Evolutionary conservation across 495 filamentous ascomycete species (phyloP).

Genomic region (Xylaria sp.): DNA sequence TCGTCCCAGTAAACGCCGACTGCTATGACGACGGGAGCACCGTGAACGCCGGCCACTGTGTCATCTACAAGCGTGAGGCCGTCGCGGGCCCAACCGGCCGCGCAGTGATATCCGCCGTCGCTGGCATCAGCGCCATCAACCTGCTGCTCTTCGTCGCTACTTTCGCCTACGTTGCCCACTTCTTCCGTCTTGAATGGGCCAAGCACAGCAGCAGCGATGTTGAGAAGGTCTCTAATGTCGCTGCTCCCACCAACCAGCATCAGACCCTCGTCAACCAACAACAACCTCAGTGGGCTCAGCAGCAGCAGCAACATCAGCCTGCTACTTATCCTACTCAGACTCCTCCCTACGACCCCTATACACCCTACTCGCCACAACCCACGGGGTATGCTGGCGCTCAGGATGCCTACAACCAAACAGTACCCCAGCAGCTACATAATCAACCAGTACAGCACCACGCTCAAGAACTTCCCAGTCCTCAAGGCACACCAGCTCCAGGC

Average conservation of each 20-base stretch:
- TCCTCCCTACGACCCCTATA: conserved; percentile 34
- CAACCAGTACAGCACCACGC: conserved; percentile 4
- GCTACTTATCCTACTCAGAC: conserved; percentile 30
- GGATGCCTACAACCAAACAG: conserved; percentile 28
- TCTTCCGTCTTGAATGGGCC: conserved; percentile 45
- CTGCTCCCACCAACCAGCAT: not conserved
- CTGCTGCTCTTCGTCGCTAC: conserved; percentile 55
- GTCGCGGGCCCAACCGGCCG: conserved; percentile 39
- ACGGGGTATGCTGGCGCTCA: conserved; percentile 31
- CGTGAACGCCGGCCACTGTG: conserved; percentile 47
- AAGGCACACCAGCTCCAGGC: conserved; percentile 29
- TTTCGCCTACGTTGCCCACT: conserved; percentile 51
- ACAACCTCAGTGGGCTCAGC: conserved; percentile 34
- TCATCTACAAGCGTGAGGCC: conserved; percentile 38
- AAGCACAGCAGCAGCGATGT: conserved; percentile 31
- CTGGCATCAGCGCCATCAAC: conserved; percentile 51
- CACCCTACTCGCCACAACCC: conserved; percentile 31
- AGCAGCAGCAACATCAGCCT: conserved; percentile 33
- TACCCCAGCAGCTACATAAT: not conserved
- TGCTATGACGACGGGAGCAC: conserved; percentile 50
- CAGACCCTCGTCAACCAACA: conserved; percentile 16
- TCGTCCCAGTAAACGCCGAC: conserved; percentile 35
- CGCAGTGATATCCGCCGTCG: conserved; percentile 46
- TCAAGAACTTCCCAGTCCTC: conserved; percentile 24
- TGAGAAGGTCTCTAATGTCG: conserved; percentile 46